Evolutionary conservation across 805 yeast species (phyloP).

Genomic region (Blastobotrys muscicola): DNA sequence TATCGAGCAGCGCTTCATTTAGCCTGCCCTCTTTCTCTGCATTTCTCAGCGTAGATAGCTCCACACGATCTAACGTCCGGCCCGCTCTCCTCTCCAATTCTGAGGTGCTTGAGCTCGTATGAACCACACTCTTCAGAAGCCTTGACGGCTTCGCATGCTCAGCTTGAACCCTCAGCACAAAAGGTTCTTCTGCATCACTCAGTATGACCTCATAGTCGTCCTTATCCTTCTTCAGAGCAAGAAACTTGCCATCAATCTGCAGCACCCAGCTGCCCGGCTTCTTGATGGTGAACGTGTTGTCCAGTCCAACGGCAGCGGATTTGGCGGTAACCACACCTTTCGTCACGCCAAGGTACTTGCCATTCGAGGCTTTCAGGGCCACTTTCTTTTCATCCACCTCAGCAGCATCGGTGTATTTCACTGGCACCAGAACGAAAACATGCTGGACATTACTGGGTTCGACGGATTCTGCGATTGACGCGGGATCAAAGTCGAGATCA

Average conservation of each 20-base stretch:
- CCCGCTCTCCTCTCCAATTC: constrained; percentile 22
- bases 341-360: constrained; percentile 22
- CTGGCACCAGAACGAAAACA: constrained; percentile 24
- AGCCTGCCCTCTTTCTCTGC: constrained; percentile 27
- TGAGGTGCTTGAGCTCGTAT: constrained; percentile 11
- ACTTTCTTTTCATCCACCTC: constrained; percentile 11
- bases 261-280: too few relatives aligned
- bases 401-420: constrained; percentile 8
- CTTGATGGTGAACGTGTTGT: constrained; percentile 18
- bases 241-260: too few relatives aligned
- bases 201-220: constrained; percentile 10
- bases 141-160: constrained; percentile 9
- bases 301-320: constrained; percentile 28
- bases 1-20: constrained; percentile 31
- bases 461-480: constrained; percentile 10
- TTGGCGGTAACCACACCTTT: constrained; percentile 20
- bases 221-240: too few relatives aligned
- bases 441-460: constrained; percentile 29
- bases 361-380: constrained; percentile 25
- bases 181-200: constrained; percentile 9
- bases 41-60: constrained; percentile 14
- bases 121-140: constrained; percentile 6
- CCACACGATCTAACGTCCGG: constrained; percentile 17
- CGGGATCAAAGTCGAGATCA: constrained; percentile 13
- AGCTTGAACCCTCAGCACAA: constrained; percentile 22